Percentiles rank a stretch among this genome's conserved stretches.
phyloP scores from a whole-genome alignment of 768 basidiomycete genomes.

The Neoboletus magnificus region DNA sequence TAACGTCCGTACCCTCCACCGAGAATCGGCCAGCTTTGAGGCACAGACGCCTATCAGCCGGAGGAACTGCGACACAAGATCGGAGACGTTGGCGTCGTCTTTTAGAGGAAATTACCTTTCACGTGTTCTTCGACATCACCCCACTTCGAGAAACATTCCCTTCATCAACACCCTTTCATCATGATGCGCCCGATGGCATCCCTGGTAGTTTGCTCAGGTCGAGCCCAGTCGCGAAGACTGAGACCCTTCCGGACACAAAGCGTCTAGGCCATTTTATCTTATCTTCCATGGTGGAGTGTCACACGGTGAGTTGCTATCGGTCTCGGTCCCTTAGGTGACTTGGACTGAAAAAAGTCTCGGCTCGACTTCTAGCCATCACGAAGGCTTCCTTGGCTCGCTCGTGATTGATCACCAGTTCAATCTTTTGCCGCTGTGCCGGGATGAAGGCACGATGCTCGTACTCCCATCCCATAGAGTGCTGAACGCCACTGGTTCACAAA shows the following conservation, averaged over 20 bases:
- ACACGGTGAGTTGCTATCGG: not conserved
- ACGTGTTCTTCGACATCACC: constrained; percentile 32
- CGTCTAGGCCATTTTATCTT: not conserved
- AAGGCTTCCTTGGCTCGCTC: not conserved
- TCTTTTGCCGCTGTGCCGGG: not conserved
- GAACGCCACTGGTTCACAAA: constrained; percentile 14
- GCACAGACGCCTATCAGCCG: constrained; percentile 18
- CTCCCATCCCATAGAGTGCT: constrained; percentile 26
- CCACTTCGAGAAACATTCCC: constrained; percentile 25
- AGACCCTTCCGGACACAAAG: not conserved
- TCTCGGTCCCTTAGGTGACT: not conserved
- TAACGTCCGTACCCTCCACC: constrained; percentile 22
- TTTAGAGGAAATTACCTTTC: constrained; percentile 24
- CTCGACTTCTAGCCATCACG: not conserved
- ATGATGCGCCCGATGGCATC: constrained; percentile 2
- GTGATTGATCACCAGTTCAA: not conserved
- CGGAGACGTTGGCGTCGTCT: constrained; percentile 16
- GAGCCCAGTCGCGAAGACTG: not conserved
- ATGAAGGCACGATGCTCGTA: constrained; percentile 26
- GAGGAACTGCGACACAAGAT: constrained; percentile 11
- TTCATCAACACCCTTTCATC: too few relatives aligned
- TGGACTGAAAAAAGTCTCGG: not conserved
- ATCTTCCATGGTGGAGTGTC: not conserved
- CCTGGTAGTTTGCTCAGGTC: constrained; percentile 19
- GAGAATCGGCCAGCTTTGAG: not conserved